A percentile compares a stretch with the other conserved stretches of the same genome.
phyloP scores from a whole-genome alignment of 768 basidiomycete species.

The Auricularia auricula-judae region DNA sequence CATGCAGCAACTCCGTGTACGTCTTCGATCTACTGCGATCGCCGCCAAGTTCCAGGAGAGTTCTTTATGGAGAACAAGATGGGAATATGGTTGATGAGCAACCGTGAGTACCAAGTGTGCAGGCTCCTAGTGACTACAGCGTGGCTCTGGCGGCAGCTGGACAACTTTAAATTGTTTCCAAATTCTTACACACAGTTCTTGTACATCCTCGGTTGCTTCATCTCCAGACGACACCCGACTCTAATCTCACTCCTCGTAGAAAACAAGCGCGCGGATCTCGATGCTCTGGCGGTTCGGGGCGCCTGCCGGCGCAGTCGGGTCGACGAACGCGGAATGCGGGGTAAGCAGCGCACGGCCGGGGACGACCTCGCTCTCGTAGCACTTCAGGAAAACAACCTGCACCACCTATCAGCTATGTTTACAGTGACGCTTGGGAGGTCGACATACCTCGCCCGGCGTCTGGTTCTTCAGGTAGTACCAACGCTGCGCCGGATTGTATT shows the following conservation, averaged over 20 bases:
- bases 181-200: too few species aligned
- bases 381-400: conserved; percentile 2
- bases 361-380: background rate
- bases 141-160: too few species aligned
- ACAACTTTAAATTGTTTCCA: too few species aligned
- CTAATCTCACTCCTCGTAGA: conserved; percentile 11
- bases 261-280: conserved; percentile 25
- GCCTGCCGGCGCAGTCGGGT: conserved; percentile 22
- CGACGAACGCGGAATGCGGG: conserved; percentile 25
- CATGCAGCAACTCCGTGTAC: too few species aligned
- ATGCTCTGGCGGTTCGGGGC: conserved; percentile 23
- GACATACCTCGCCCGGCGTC: conserved; percentile 30
- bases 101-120: too few species aligned
- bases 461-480: conserved; percentile 38
- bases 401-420: too few species aligned
- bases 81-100: too few species aligned
- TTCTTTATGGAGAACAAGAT: too few species aligned
- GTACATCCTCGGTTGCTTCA: too few species aligned
- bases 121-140: too few species aligned
- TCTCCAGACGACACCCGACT: background rate
- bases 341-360: conserved; percentile 19
- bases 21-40: too few species aligned
- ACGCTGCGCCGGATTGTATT: conserved; percentile 26
- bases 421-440: background rate
- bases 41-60: too few species aligned